A percentile compares a stretch with the other conserved stretches of the same genome.
Evolutionary conservation across 2,329 filamentous ascomycete genomes (phyloP).

Genomic region (Calonectria pseudoturangicola): DNA sequence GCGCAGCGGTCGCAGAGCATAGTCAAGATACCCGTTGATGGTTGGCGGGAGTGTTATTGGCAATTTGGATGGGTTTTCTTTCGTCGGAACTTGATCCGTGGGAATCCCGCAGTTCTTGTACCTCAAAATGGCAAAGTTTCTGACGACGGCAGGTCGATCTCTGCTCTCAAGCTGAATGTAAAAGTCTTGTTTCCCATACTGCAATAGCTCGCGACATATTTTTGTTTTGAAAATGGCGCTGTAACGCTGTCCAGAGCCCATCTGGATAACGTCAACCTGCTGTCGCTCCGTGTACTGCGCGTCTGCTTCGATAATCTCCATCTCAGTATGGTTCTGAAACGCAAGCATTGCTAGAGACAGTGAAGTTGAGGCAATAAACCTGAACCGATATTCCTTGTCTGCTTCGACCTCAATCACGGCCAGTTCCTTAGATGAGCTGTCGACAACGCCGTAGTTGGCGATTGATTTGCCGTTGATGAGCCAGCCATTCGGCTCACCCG

Average conservation of each 20-base stretch:
- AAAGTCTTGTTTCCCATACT: constrained; percentile 7
- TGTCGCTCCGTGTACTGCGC: constrained; percentile 10
- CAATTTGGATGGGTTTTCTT: background rate
- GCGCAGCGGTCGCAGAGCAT: constrained; percentile 1
- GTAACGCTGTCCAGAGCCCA: constrained; percentile 6
- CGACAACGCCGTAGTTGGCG: constrained; percentile 9
- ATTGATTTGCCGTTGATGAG: constrained; percentile 24
- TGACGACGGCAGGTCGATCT: constrained; percentile 4
- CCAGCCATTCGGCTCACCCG: constrained; percentile 15
- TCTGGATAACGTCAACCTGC: background rate
- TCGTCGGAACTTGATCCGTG: constrained; percentile 2
- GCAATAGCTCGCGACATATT: constrained; percentile 11
- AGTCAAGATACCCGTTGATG: constrained; percentile 19
- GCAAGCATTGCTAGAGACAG: constrained; percentile 1
- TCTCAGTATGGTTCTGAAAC: constrained; percentile 4
- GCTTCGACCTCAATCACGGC: constrained; percentile 9
- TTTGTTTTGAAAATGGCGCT: constrained; percentile 12
- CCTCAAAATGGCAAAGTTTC: constrained; percentile 11
- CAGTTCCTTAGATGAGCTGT: background rate
- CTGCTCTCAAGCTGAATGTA: constrained; percentile 4
- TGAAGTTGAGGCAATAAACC: constrained; percentile 4
- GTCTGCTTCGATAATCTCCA: constrained; percentile 17
- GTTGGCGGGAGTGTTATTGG: background rate
- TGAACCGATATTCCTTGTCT: constrained; percentile 8
- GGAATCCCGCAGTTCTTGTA: constrained; percentile 21